Base-by-base conservation (phyloP, 2,329 filamentous ascomycete genomes). In the Alternaria longipes region DNA sequence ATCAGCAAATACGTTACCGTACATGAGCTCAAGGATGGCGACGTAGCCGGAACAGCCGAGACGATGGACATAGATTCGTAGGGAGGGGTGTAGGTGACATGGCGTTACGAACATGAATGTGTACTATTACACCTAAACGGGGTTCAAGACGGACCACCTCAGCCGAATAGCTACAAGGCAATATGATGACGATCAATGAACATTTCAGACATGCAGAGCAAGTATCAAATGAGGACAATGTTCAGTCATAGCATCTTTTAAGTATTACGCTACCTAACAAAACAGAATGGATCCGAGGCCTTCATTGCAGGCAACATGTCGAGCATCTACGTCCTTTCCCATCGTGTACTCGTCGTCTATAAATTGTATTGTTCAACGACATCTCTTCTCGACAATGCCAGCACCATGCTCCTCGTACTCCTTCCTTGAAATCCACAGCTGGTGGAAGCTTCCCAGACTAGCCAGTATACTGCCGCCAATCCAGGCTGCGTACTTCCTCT, bases 381-480 rank as follows among this genome's bases (percentile, higher is more conserved):
- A 98, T 73, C 94, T 86, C 87, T 97, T 97, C 85, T 98, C 94
- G 45, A 98, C 92, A 71, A 98, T 94, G 66, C 88, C 88, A 6
- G 89, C 84, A 2, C 95, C 95, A 78, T 97, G 94, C 84, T 99
- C 96, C 66, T 97, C 93, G 73, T 97, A 98, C 83, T 99, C 95
- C 84, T 97, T 97, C 80, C 89, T 92, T 24, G 91, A 94, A 71
- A 99, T 96, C 95, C 95, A 99, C 91, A 99, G 94, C 84, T 99
- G 95, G 82, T 99, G 95, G 82, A 99, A 99, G 14, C 94, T 97
- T 9, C 96, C 96, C 81, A 99, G 80, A 80, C 94, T 97, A 7
- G 92, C 94, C 69, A 99, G 83, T 71, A 99, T 97, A 80, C 93
- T 97, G 46, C 95, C 95, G 47, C 96, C 95, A 69, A 99, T 93